Evolutionary conservation across 2,329 filamentous ascomycete species (phyloP).

Genomic region (Aspergillus sergii): DNA sequence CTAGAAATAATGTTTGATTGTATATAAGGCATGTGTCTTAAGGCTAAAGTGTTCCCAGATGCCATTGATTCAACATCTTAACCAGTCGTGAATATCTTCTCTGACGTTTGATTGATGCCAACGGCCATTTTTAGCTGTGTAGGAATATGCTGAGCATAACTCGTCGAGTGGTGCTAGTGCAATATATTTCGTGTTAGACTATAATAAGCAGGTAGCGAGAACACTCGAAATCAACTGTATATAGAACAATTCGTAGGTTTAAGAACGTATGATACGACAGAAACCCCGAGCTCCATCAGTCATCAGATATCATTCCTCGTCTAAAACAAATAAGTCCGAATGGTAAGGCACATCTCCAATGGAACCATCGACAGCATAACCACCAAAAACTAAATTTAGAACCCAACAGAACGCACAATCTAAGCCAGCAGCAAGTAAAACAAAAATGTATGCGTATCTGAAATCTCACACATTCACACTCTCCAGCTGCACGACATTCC

Average conservation of each 20-base stretch:
- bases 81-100: too few species aligned
- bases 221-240: neutral
- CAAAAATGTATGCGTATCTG: neutral
- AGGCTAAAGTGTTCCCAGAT: neutral
- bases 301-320: neutral
- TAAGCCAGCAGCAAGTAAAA: neutral
- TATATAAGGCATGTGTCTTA: neutral
- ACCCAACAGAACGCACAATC: rapidly evolving
- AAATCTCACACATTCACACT: neutral
- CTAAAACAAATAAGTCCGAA: neutral
- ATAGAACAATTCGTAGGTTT: neutral
- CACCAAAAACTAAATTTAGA: neutral
- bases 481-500: neutral
- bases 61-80: neutral
- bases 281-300: neutral
- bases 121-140: too few species aligned
- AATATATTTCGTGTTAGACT: too few species aligned
- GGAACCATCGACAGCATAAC: neutral
- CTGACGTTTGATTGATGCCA: too few species aligned
- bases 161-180: too few species aligned
- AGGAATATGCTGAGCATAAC: too few species aligned
- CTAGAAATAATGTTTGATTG: neutral
- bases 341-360: neutral
- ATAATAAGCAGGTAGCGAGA: too few species aligned
- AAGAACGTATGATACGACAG: neutral